Conservation (phyloP, 1,284 basidiomycete species). For the Puccinia triticina region DNA sequence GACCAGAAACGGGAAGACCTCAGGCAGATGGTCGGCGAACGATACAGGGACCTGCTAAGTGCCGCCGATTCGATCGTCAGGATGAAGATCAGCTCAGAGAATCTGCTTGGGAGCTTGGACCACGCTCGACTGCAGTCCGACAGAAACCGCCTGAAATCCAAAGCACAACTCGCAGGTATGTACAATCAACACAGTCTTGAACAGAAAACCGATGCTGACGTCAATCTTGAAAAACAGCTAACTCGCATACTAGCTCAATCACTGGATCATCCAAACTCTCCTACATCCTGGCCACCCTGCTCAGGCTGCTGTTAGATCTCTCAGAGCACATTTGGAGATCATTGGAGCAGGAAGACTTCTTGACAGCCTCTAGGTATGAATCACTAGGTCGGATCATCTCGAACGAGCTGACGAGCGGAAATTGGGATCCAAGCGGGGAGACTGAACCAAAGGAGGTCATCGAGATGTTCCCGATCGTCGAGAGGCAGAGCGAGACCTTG, state of each 20-base stretch:
- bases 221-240: neutral
- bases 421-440: conserved; percentile 37
- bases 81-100: conserved; percentile 29
- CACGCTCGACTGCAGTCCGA: conserved; percentile 4
- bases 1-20: conserved; percentile 42
- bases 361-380: conserved; percentile 27
- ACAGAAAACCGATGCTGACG: too few relatives aligned
- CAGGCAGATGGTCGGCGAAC: conserved; percentile 42
- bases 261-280: conserved; percentile 20
- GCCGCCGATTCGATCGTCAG: conserved; percentile 47
- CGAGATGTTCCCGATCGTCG: conserved; percentile 36
- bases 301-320: conserved; percentile 31
- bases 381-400: conserved; percentile 31
- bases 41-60: conserved; percentile 34
- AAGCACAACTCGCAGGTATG: conserved; percentile 1
- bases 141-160: conserved; percentile 10
- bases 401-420: conserved; percentile 36
- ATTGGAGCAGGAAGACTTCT: conserved; percentile 29
- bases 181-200: neutral
- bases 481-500: conserved; percentile 28
- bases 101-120: conserved; percentile 9
- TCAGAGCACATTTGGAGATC: conserved; percentile 47
- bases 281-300: conserved; percentile 41
- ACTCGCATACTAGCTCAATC: conserved; percentile 6
- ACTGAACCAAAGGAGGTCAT: conserved; percentile 24